Evolutionary conservation across 192 early-diverging fungal species (phyloP).

Genomic region (Phycomyces blakesleeanus): DNA sequence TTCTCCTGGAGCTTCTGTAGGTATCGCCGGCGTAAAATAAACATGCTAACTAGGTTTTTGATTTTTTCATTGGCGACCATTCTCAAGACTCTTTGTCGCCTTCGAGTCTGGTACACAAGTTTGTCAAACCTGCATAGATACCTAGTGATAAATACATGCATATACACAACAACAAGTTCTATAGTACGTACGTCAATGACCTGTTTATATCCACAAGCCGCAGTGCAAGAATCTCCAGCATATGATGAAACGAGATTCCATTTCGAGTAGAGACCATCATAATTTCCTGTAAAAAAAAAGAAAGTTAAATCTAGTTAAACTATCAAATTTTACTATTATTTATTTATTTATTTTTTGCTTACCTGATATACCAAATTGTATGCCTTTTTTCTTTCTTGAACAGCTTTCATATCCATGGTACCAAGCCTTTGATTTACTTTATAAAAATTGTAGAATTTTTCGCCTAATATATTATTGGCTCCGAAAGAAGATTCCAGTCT

Average conservation of each 20-base stretch:
- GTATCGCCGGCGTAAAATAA: slow-evolving; percentile 11
- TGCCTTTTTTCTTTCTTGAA: slow-evolving; percentile 8
- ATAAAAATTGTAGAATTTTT: slow-evolving; percentile 9
- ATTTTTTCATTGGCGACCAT: slow-evolving; percentile 2
- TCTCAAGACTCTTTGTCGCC: slow-evolving; percentile 15
- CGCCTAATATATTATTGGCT: background rate
- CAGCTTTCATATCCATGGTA: slow-evolving; percentile 8
- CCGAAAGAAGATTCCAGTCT: background rate
- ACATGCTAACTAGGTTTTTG: slow-evolving; percentile 12
- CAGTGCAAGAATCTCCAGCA: slow-evolving; percentile 16
- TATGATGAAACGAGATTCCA: slow-evolving; percentile 16
- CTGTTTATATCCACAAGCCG: slow-evolving; percentile 22
- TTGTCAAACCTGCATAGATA: slow-evolving; percentile 15
- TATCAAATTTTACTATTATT: too few species aligned
- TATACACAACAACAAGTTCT: background rate
- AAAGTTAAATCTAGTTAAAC: too few species aligned
- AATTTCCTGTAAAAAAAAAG: slow-evolving; percentile 11
- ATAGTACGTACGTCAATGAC: slow-evolving; percentile 18
- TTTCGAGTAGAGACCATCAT: background rate
- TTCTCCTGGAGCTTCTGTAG: background rate
- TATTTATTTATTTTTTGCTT: background rate
- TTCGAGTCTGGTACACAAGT: slow-evolving; percentile 10
- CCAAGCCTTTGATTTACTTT: slow-evolving; percentile 18
- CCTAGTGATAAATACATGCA: background rate
- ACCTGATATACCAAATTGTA: slow-evolving; percentile 25